Evolutionary conservation across 768 basidiomycete genomes (phyloP).

Genomic region (Suillus tomentosus): DNA sequence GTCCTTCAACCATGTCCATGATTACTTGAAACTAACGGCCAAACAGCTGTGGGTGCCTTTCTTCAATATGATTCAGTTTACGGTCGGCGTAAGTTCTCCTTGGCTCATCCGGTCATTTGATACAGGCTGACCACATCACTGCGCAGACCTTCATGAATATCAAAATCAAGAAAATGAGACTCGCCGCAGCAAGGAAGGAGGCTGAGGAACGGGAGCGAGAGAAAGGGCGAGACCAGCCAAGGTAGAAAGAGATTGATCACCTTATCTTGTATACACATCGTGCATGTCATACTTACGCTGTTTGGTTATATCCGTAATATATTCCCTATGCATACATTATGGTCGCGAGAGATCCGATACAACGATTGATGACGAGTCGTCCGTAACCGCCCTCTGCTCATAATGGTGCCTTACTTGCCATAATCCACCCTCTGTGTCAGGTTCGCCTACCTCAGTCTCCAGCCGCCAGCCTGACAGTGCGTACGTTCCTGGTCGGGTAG

Average conservation of each 20-base stretch:
- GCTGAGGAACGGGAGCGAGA: constrained; percentile 37
- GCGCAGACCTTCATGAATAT: constrained; percentile 72
- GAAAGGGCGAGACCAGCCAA: constrained; percentile 24
- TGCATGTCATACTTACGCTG: background rate
- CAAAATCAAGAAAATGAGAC: constrained; percentile 62
- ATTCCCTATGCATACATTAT: constrained; percentile 7
- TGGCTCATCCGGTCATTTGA: constrained; percentile 8
- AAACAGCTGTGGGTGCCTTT: constrained; percentile 83
- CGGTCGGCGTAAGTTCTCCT: constrained; percentile 60
- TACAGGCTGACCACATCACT: constrained; percentile 6
- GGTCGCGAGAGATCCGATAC: constrained; percentile 25
- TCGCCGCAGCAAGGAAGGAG: constrained; percentile 57
- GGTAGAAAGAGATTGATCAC: constrained; percentile 12
- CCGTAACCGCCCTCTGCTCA: constrained; percentile 37
- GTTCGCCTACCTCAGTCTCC: constrained; percentile 63
- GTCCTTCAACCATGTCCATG: constrained; percentile 18
- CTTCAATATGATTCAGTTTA: constrained; percentile 78
- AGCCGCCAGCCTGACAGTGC: constrained; percentile 67
- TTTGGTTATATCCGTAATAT: constrained; percentile 20
- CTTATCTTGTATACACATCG: constrained; percentile 14
- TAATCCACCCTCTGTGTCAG: constrained; percentile 13
- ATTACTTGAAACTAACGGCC: constrained; percentile 12
- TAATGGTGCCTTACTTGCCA: constrained; percentile 44
- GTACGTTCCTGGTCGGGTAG: constrained; percentile 65
- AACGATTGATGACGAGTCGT: constrained; percentile 35